Evolutionary conservation across 2,329 filamentous ascomycete species (phyloP).

Genomic region (Microthyrium microscopicum): DNA sequence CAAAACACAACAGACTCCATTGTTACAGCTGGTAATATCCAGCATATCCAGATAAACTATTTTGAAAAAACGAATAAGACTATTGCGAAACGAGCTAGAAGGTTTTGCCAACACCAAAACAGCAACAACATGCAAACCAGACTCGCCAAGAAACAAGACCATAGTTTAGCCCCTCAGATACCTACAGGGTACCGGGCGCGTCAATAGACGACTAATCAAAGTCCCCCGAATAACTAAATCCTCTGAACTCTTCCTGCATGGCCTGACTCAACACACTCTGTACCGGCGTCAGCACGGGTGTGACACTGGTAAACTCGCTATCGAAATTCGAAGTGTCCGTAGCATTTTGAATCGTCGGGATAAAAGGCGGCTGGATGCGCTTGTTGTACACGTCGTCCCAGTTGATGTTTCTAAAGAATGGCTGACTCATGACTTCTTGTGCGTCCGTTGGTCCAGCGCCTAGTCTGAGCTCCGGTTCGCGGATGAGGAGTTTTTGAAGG

Average conservation of each 20-base stretch:
- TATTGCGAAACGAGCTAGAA: not conserved
- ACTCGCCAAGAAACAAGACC: not conserved
- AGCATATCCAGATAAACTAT: not conserved
- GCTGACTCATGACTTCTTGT: slow-evolving; percentile 96
- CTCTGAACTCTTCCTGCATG: slow-evolving; percentile 99
- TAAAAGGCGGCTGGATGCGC: slow-evolving; percentile 72
- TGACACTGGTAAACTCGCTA: slow-evolving; percentile 95
- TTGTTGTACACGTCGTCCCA: slow-evolving; percentile 99
- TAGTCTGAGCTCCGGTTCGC: slow-evolving; percentile 82
- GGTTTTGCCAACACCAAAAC: not conserved
- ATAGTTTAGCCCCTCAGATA: not conserved
- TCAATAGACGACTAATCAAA: slow-evolving; percentile 40
- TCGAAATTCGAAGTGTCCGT: slow-evolving; percentile 99
- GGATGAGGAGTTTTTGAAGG: slow-evolving; percentile 87
- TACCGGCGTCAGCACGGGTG: slow-evolving; percentile 88
- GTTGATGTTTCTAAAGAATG: slow-evolving; percentile 94
- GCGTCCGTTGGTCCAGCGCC: slow-evolving; percentile 93
- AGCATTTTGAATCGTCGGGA: slow-evolving; percentile 74
- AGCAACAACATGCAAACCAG: not conserved
- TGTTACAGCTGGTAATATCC: not conserved
- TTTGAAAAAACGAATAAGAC: not conserved
- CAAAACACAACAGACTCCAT: slow-evolving; percentile 1
- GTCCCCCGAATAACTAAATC: slow-evolving; percentile 93
- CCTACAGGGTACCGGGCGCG: not conserved
- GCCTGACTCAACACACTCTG: slow-evolving; percentile 93